A percentile compares a stretch with the other conserved stretches of the same genome.
Evolutionary conservation across 2,329 filamentous ascomycete genomes (phyloP).

Genomic region (Beauveria scarabaeidicola): DNA sequence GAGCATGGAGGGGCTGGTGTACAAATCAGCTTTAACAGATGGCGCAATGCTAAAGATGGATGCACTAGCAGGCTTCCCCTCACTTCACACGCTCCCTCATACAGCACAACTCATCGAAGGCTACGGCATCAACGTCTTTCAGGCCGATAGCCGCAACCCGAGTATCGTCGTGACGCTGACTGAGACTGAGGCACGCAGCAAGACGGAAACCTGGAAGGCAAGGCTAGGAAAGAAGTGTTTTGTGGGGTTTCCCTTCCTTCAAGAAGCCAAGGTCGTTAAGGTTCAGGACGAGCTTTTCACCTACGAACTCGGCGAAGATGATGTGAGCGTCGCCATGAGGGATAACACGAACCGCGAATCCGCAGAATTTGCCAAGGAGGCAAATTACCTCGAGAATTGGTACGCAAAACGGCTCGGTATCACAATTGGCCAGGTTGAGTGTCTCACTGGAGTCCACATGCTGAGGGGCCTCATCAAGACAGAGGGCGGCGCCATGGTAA

Average conservation of each 20-base stretch:
- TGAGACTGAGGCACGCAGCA: slow-evolving; percentile 63
- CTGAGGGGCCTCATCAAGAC: slow-evolving; percentile 85
- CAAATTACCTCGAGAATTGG: slow-evolving; percentile 70
- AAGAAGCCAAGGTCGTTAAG: slow-evolving; percentile 82
- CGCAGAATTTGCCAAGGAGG: slow-evolving; percentile 75
- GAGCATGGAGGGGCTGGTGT: slow-evolving; percentile 80
- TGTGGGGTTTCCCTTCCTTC: slow-evolving; percentile 89
- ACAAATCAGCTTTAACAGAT: slow-evolving; percentile 72
- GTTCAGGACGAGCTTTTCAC: slow-evolving; percentile 92
- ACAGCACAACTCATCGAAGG: slow-evolving; percentile 61
- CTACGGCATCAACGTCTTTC: slow-evolving; percentile 90
- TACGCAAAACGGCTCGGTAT: slow-evolving; percentile 91
- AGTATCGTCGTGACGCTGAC: slow-evolving; percentile 87
- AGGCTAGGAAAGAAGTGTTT: slow-evolving; percentile 81
- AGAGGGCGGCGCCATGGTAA: slow-evolving; percentile 81
- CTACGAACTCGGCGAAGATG: slow-evolving; percentile 63
- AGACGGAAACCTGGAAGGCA: slow-evolving; percentile 61
- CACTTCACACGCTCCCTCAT: slow-evolving; percentile 76
- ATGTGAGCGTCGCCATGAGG: slow-evolving; percentile 54
- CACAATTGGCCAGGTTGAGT: slow-evolving; percentile 77
- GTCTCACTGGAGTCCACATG: slow-evolving; percentile 86
- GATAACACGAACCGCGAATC: slow-evolving; percentile 72
- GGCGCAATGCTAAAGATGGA: slow-evolving; percentile 73
- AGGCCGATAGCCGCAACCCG: slow-evolving; percentile 90
- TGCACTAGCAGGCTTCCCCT: slow-evolving; percentile 91